These are phyloP conservation scores for Aspergillus sp. DNA, from an alignment of 2,329 filamentous ascomycete species.

Conservation along the genomic window DNA sequence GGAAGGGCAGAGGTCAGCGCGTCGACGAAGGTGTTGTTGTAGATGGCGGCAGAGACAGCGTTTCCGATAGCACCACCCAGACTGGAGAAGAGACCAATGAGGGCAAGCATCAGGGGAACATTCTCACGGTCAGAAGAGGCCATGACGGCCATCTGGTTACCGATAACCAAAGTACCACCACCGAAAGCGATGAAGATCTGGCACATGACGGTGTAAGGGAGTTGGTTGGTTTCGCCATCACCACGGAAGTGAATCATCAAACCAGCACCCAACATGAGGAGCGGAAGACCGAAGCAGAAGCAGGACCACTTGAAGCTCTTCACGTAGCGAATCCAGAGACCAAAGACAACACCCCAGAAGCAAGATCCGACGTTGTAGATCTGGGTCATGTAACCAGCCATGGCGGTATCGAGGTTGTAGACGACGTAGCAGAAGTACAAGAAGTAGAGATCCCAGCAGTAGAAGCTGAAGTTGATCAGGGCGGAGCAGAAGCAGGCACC, in stretches of 20 bases:
- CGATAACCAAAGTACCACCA: slow-evolving; percentile 51
- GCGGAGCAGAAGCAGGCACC: slow-evolving; percentile 49
- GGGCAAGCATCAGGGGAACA: slow-evolving; percentile 43
- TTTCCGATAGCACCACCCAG: slow-evolving; percentile 31
- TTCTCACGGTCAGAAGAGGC: slow-evolving; percentile 51
- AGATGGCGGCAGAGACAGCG: slow-evolving; percentile 43
- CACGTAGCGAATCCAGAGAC: slow-evolving; percentile 45
- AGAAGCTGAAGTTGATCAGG: slow-evolving; percentile 47
- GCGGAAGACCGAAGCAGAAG: slow-evolving; percentile 49
- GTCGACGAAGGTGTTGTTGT: slow-evolving; percentile 52
- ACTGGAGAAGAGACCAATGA: slow-evolving; percentile 30
- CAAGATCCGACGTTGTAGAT: slow-evolving; percentile 53
- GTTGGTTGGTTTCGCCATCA: slow-evolving; percentile 32
- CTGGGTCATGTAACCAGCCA: slow-evolving; percentile 45
- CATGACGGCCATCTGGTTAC: slow-evolving; percentile 56
- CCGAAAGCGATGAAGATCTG: slow-evolving; percentile 54
- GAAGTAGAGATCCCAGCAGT: slow-evolving; percentile 52
- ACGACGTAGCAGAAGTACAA: slow-evolving; percentile 52
- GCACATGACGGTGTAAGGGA: slow-evolving; percentile 51
- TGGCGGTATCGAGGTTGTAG: slow-evolving; percentile 38
- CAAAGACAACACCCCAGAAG: slow-evolving; percentile 47
- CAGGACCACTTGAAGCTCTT: slow-evolving; percentile 51
- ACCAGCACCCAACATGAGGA: slow-evolving; percentile 49
- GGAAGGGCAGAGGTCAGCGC: slow-evolving; percentile 46
- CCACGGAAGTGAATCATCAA: slow-evolving; percentile 55